phyloP scores from a whole-genome alignment of 2,329 filamentous ascomycete species.

The Microdochium nivale region DNA sequence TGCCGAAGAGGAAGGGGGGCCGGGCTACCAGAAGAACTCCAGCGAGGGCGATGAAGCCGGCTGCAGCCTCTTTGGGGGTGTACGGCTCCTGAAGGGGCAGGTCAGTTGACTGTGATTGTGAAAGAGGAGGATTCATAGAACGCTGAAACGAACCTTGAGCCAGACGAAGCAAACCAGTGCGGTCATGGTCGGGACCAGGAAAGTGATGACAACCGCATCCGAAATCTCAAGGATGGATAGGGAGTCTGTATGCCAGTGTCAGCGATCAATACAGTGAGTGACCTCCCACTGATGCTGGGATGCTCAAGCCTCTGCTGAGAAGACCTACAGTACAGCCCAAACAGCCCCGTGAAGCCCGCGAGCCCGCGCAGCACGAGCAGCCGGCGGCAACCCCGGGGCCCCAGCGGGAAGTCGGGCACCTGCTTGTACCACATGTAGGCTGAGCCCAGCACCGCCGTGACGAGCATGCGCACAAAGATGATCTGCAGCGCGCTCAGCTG shows the following conservation, averaged over 20 bases:
- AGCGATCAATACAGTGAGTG: not conserved
- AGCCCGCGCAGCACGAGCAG: conserved; percentile 57
- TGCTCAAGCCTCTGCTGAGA: too few species aligned
- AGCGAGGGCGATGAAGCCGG: conserved; percentile 58
- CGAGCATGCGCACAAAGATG: conserved; percentile 32
- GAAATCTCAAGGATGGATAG: conserved; percentile 63
- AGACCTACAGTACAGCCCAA: conserved; percentile 39
- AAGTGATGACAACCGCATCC: conserved; percentile 74
- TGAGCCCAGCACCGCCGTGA: conserved; percentile 25
- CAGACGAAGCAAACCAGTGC: conserved; percentile 56
- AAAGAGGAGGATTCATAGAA: too few species aligned
- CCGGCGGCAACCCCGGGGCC: conserved; percentile 50
- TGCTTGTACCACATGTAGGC: conserved; percentile 30
- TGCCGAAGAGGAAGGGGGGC: conserved; percentile 48
- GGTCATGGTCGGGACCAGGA: conserved; percentile 64
- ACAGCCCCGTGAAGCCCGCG: conserved; percentile 57
- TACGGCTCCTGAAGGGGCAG: conserved; percentile 59
- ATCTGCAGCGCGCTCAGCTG: conserved; percentile 32
- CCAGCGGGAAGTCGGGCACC: conserved; percentile 57
- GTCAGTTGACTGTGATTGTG: not conserved
- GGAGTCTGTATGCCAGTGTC: conserved; percentile 29
- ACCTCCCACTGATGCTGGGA: too few species aligned
- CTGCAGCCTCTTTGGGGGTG: conserved; percentile 60
- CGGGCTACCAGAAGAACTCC: conserved; percentile 72
- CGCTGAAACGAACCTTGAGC: conserved; percentile 13